Percentiles rank a stretch among this genome's conserved stretches.
These are phyloP conservation scores for Yamadazyma songkhlaensis DNA, from an alignment of 1,139 yeast species.

Conservation along the genomic window DNA sequence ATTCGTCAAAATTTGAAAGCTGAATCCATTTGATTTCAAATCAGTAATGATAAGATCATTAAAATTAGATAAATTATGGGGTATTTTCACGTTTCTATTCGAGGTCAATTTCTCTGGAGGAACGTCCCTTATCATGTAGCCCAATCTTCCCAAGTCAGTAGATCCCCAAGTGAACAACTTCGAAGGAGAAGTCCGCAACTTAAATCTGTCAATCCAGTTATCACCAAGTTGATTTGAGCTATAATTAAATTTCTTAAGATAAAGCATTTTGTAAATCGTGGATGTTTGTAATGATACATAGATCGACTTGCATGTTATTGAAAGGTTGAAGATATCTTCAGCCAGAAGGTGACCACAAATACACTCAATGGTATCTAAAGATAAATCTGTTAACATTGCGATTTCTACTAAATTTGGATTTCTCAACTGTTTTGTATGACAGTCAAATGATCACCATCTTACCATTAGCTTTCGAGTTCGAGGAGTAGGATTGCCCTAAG, in stretches of 20 bases:
- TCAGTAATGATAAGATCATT: constrained; percentile 46
- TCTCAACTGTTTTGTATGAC: not conserved
- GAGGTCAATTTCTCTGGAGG: constrained; percentile 27
- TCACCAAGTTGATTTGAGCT: constrained; percentile 26
- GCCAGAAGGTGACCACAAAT: constrained; percentile 36
- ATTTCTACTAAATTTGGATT: not conserved
- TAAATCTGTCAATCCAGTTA: constrained; percentile 53
- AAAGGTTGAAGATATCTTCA: constrained; percentile 45
- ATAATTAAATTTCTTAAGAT: constrained; percentile 47
- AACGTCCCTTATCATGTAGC: constrained; percentile 37
- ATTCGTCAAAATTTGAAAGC: constrained; percentile 58
- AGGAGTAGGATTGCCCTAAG: too few relatives aligned
- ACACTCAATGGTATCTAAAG: constrained; percentile 42
- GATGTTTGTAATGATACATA: constrained; percentile 27
- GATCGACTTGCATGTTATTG: constrained; percentile 40
- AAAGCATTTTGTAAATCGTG: constrained; percentile 46
- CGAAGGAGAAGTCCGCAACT: constrained; percentile 33
- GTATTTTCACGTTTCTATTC: constrained; percentile 34
- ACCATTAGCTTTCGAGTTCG: not conserved
- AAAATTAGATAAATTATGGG: constrained; percentile 34
- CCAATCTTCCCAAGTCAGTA: constrained; percentile 53
- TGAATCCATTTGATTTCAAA: constrained; percentile 64
- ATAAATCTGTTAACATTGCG: constrained; percentile 24
- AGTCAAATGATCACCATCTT: not conserved
- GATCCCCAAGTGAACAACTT: constrained; percentile 66